These are phyloP conservation scores for Rosa chinensis DNA, from an alignment of 306 rosid genomes.

Conservation along the genomic window DNA sequence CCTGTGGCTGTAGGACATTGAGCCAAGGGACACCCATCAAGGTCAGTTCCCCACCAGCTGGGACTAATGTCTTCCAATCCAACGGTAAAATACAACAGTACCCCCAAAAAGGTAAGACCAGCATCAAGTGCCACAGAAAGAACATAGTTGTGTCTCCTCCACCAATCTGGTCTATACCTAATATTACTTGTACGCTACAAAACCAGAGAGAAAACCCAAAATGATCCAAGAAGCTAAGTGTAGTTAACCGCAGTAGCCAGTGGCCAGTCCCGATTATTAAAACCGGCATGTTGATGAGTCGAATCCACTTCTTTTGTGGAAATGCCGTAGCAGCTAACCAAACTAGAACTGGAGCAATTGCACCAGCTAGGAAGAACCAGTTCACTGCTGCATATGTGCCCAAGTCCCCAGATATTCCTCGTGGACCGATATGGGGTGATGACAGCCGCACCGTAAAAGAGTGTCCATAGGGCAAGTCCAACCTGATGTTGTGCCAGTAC, in stretches of 20 bases:
- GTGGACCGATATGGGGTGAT: conserved; percentile 48
- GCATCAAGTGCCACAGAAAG: conserved; percentile 90
- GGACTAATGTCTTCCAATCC: conserved; percentile 56
- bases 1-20: conserved; percentile 68
- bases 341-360: conserved; percentile 63
- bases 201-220: conserved; percentile 67
- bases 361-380: conserved; percentile 85
- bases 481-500: conserved; percentile 60
- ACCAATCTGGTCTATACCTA: conserved; percentile 66
- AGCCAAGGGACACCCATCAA: conserved; percentile 81
- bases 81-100: conserved; percentile 62
- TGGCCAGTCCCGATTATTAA: conserved; percentile 78
- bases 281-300: conserved; percentile 77
- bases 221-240: conserved; percentile 59
- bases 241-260: conserved; percentile 87
- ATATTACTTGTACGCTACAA: conserved; percentile 41
- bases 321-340: conserved; percentile 59
- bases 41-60: conserved; percentile 83
- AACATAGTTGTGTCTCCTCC: conserved; percentile 79
- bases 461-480: conserved; percentile 90
- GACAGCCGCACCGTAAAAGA: conserved; percentile 88
- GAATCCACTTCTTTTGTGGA: conserved; percentile 79
- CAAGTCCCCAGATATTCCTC: conserved; percentile 68
- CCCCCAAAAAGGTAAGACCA: conserved; percentile 91
- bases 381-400: conserved; percentile 59